A percentile compares a stretch with the other conserved stretches of the same genome.
Evolutionary conservation across 768 basidiomycete species (phyloP).

Genomic region (Brasilioporus rufonigricans): DNA sequence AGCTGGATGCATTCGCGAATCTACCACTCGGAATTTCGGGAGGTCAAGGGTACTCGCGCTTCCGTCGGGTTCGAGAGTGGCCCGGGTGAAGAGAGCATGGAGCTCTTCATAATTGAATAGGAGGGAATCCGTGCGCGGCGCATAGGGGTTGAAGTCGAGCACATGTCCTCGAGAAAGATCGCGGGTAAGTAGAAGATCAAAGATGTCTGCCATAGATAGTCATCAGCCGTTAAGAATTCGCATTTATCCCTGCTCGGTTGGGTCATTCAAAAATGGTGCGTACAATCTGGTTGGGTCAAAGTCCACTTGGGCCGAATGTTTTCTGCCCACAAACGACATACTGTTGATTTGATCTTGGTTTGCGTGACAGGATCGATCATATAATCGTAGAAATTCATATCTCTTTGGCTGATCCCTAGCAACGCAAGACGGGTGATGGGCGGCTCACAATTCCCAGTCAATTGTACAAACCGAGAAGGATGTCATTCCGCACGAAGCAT

Average conservation of each 20-base stretch:
- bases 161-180: conserved; percentile 75
- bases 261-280: conserved; percentile 23
- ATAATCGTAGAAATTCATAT: conserved; percentile 86
- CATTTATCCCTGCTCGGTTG: background rate
- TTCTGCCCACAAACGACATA: conserved; percentile 65
- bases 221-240: background rate
- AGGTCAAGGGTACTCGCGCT: conserved; percentile 3
- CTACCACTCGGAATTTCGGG: conserved; percentile 63
- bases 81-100: conserved; percentile 32
- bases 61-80: conserved; percentile 2
- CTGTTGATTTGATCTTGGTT: conserved; percentile 46
- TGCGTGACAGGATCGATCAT: conserved; percentile 63
- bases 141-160: conserved; percentile 90
- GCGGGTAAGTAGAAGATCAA: conserved; percentile 86
- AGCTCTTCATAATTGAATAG: conserved; percentile 85
- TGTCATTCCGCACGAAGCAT: conserved; percentile 80
- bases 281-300: conserved; percentile 59
- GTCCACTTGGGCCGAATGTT: conserved; percentile 63
- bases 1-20: conserved; percentile 70
- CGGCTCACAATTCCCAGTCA: background rate
- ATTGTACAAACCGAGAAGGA: conserved; percentile 59
- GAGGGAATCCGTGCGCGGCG: conserved; percentile 81
- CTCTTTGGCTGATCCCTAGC: conserved; percentile 82
- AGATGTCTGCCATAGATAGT: conserved; percentile 49
- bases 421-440: background rate